phyloP scores from a whole-genome alignment of 805 yeast genomes.

The Metschnikowia baotianmanensis region DNA sequence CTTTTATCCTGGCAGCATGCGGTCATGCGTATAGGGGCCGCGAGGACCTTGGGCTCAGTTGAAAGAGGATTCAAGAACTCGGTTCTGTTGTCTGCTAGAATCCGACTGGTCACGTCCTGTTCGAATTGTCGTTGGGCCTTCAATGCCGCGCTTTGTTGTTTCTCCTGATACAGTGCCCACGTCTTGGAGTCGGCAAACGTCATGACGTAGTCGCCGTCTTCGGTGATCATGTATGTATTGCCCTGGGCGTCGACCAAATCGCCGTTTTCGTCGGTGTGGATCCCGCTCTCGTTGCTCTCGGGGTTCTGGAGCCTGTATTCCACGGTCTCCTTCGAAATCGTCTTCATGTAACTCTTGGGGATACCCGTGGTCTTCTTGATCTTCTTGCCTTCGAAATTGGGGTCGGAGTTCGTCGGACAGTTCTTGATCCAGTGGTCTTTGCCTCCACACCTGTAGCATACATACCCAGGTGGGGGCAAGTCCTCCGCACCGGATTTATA shows the following conservation, averaged over 20 bases:
- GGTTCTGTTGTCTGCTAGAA: conserved; percentile 28
- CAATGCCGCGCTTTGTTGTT: conserved; percentile 48
- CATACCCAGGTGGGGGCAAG: conserved; percentile 91
- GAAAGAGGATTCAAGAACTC: conserved; percentile 66
- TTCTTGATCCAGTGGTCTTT: conserved; percentile 92
- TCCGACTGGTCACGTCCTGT: conserved; percentile 29
- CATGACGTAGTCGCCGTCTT: conserved; percentile 91
- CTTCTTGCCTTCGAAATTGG: conserved; percentile 88
- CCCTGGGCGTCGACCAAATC: conserved; percentile 45
- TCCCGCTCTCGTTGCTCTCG: conserved; percentile 26
- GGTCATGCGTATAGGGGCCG: conserved; percentile 68
- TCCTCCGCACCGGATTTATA: conserved; percentile 58
- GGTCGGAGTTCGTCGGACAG: conserved; percentile 93
- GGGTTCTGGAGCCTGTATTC: conserved; percentile 42
- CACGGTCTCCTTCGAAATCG: conserved; percentile 77
- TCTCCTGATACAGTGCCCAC: conserved; percentile 84
- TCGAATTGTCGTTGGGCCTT: conserved; percentile 55
- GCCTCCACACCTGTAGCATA: conserved; percentile 95
- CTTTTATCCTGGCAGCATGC: conserved; percentile 69
- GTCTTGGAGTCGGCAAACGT: conserved; percentile 93
- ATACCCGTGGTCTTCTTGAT: conserved; percentile 95
- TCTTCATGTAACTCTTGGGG: conserved; percentile 86
- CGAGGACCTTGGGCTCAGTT: conserved; percentile 46
- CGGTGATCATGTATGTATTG: conserved; percentile 77
- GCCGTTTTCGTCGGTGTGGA: conserved; percentile 41